Evolutionary conservation across 2,329 filamentous ascomycete genomes (phyloP).

Genomic region (Mycocentrospora acerina): DNA sequence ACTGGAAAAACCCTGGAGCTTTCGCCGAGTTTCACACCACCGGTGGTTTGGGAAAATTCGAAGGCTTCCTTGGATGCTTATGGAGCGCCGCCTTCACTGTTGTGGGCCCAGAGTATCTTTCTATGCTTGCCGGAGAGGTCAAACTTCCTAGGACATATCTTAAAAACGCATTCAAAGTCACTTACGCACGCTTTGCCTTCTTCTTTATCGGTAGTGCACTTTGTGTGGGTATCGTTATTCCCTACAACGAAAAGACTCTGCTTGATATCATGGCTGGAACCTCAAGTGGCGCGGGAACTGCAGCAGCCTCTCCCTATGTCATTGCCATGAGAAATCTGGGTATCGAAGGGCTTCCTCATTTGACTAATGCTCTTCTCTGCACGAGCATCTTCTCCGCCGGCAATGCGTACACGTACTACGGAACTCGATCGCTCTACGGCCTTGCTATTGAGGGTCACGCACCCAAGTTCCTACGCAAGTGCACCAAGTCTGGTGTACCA

Average conservation of each 20-base stretch:
- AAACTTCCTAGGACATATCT: constrained; percentile 42
- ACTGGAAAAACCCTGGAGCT: constrained; percentile 41
- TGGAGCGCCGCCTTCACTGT: constrained; percentile 44
- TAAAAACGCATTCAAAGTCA: constrained; percentile 46
- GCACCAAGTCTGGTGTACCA: constrained; percentile 64
- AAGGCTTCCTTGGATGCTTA: constrained; percentile 32
- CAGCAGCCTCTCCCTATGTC: constrained; percentile 60
- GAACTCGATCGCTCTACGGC: constrained; percentile 52
- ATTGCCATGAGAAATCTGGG: constrained; percentile 56
- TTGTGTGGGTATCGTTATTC: constrained; percentile 48
- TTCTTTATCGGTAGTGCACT: constrained; percentile 47
- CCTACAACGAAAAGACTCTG: constrained; percentile 70
- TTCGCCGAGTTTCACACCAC: constrained; percentile 30
- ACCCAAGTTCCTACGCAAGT: constrained; percentile 56
- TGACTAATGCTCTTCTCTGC: constrained; percentile 57
- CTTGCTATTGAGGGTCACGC: constrained; percentile 54
- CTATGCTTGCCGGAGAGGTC: constrained; percentile 48
- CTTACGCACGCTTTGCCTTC: constrained; percentile 43
- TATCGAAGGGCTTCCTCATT: constrained; percentile 54
- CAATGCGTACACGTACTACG: constrained; percentile 58
- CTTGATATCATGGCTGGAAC: constrained; percentile 50
- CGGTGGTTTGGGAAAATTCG: constrained; percentile 27
- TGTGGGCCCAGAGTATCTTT: constrained; percentile 48
- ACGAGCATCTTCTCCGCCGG: constrained; percentile 56
- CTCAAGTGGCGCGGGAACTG: constrained; percentile 41